Evolutionary conservation across 2,329 filamentous ascomycete species (phyloP), one percentile per base, ranked within the genome.

Genomic region (Exophiala sideris): DNA sequence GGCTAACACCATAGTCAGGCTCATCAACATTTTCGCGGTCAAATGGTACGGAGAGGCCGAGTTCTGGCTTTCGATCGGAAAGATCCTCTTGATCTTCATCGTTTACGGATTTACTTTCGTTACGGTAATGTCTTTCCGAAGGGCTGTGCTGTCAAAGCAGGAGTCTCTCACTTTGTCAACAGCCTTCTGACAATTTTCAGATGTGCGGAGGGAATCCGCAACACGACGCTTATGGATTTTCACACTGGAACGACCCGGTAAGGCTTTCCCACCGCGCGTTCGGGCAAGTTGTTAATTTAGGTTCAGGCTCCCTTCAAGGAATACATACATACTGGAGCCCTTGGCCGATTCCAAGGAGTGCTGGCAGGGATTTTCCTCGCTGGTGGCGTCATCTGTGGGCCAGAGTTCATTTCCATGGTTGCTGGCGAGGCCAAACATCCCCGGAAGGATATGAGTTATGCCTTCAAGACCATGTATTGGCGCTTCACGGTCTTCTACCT

Each of bases 131-230:
- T 29, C 7, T 29, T 29, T 29, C 24, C 24, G 7, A 29, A 29
- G 5, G 65, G 67, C 24, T 4, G 24, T 29, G 24, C 24, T 29
- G 77, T 92, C 58, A 83, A 85, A 54, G 24, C 24, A 29, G 24
- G 24, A 29, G 24, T 29, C 24, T 29, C 3, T 8, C 24, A 29
- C 24, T 5, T 29, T 29, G 5, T 29, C 24, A 29, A 29, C 24
- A 29, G 24, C 24, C 4, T 29, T 29, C 24, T 29, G 7, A 29
- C 4, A 3, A 5, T 29, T 29, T 8, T 29, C 24, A 29, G 24
- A 91, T 91, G 84, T 74, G 91, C 0, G 89, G 88, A 5, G 89
- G 87, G 5, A 91, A 91, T 61, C 89, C 89, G 0, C 67, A 82
- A 1, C 76, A 80, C 48, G 85, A 89, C 59, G 75, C 79, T 0